Evolutionary conservation across 768 basidiomycete genomes (phyloP).

Genomic region (Amanita thiersii): DNA sequence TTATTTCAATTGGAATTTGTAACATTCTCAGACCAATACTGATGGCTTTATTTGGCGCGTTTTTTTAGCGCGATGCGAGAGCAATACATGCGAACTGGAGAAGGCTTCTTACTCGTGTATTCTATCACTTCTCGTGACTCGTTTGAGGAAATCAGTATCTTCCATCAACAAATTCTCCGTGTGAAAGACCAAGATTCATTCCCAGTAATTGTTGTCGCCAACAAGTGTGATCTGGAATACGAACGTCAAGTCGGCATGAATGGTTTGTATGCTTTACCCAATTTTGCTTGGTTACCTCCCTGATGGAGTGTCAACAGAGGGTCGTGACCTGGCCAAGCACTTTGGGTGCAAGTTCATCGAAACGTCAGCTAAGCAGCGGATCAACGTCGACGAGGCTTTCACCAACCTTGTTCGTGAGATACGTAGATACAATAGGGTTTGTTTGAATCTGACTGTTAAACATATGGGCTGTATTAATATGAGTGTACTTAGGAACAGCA

Average conservation of each 20-base stretch:
- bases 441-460: slow-evolving; percentile 10
- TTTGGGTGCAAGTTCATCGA: slow-evolving; percentile 94
- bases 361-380: slow-evolving; percentile 92
- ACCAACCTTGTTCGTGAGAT: slow-evolving; percentile 90
- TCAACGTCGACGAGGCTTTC: slow-evolving; percentile 97
- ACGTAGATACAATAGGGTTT: slow-evolving; percentile 86
- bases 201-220: slow-evolving; percentile 95
- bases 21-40: slow-evolving; percentile 4
- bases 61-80: slow-evolving; percentile 86
- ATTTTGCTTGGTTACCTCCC: slow-evolving; percentile 2
- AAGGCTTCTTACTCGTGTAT: slow-evolving; percentile 96
- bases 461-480: slow-evolving; percentile 3
- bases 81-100: slow-evolving; percentile 98
- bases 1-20: slow-evolving; percentile 1
- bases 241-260: slow-evolving; percentile 96
- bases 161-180: slow-evolving; percentile 93
- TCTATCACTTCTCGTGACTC: slow-evolving; percentile 97
- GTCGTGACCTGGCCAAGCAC: slow-evolving; percentile 91
- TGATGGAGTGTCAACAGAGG: no score
- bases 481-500: slow-evolving; percentile 53
- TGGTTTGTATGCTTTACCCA: slow-evolving; percentile 38
- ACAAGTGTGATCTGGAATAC: slow-evolving; percentile 94
- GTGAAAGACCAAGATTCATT: slow-evolving; percentile 96
- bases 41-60: background rate
- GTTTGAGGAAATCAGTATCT: slow-evolving; percentile 93